These are phyloP conservation scores for Ophiostoma ips DNA, from an alignment of 2,329 filamentous ascomycete species.

Conservation along the genomic window DNA sequence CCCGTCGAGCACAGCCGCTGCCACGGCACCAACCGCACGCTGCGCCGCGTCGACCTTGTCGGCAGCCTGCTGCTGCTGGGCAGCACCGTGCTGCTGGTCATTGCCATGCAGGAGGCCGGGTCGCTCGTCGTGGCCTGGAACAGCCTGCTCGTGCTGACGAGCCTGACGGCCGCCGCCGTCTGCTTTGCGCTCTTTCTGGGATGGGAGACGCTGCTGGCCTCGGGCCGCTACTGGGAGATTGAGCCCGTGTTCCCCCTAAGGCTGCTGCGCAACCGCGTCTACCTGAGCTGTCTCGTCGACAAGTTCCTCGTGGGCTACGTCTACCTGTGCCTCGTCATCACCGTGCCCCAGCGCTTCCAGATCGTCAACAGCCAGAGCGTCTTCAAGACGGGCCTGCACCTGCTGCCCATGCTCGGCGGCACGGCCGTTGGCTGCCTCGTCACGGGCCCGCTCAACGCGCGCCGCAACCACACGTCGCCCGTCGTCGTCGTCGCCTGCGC, in stretches of 20 bases:
- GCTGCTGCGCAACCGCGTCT: constrained; percentile 34
- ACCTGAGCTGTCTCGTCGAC: constrained; percentile 36
- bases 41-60: constrained; percentile 13
- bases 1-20: constrained; percentile 11
- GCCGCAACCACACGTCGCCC: constrained; percentile 37
- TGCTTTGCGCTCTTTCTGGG: constrained; percentile 34
- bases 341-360: constrained; percentile 46
- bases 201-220: constrained; percentile 36
- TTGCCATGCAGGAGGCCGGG: constrained; percentile 42
- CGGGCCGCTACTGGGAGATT: constrained; percentile 23
- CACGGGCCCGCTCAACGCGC: constrained; percentile 38
- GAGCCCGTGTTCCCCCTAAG: constrained; percentile 42
- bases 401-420: constrained; percentile 43
- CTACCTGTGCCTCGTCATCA: constrained; percentile 43
- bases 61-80: constrained; percentile 30
- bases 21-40: constrained; percentile 2
- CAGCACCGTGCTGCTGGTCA: constrained; percentile 40
- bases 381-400: constrained; percentile 40
- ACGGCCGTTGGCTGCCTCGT: constrained; percentile 43
- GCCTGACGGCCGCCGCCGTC: constrained; percentile 32
- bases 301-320: constrained; percentile 43
- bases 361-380: constrained; percentile 40
- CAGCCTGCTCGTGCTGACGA: constrained; percentile 34
- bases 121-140: constrained; percentile 37
- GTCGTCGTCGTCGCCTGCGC: constrained; percentile 35